Evolutionary conservation across 192 early-diverging fungal genomes (phyloP), one percentile per base, ranked within the genome.

Genomic region (Dissophora globulifera): DNA sequence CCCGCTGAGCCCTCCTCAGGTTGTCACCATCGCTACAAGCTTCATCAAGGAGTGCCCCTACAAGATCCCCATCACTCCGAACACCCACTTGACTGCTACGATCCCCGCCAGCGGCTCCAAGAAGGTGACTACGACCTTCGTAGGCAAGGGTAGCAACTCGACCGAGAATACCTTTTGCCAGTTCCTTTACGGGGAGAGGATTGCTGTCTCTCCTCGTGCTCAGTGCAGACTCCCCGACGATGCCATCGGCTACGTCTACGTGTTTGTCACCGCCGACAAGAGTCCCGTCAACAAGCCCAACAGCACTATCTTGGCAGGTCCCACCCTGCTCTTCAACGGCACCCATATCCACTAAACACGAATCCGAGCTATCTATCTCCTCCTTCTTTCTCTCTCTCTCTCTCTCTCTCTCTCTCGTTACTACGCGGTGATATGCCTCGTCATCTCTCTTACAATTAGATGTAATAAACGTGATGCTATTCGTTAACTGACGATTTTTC

Each of bases 131-230:
- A 70, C 58, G 10, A 46, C 20, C 5, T 63, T 58, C 43, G 1
- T 4, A 5, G 59, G 61, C 17, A 7, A 35, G 13, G 51, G 15
- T 16, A 0, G 9, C 33, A 51, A 45, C 38, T 4, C 16, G n/a
- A n/a, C n/a, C n/a, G 54, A 56, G 29, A 42, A 31, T n/a, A 62
- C 59, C 30, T 72, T 15, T 17, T 72, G 69, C 27, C 69, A 72
- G 48, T 72, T 72, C 60, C 27, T 72, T 22, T 72, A 45, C 31
- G 53, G 59, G 2, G 51, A 58, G 47, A 63, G 33, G 52, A 20
- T 16, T 8, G 23, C 32, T 22, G 53, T 58, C 9, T 50, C 47
- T 2, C 46, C 47, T 9, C 59, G 54, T 25, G 27, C 3, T 19
- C 5, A 63, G 27, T 72, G 60, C 35, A 20, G 47, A 13, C 60